Conservation (phyloP, 768 basidiomycete species). For the Albatrellus ellisii region DNA sequence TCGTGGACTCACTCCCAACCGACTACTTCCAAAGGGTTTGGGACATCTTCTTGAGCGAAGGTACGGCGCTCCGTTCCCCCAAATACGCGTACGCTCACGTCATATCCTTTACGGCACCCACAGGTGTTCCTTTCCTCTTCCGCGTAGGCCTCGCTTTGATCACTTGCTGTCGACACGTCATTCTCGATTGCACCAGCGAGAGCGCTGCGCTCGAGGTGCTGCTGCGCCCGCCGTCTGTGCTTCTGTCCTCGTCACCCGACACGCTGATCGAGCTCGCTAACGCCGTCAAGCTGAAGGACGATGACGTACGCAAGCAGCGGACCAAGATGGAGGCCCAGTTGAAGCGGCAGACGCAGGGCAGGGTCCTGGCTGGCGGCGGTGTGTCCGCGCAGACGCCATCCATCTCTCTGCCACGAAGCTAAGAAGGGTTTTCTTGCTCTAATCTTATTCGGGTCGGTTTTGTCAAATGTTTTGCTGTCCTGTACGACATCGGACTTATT, state of each 20-base stretch:
- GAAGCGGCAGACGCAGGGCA: slow-evolving; percentile 35
- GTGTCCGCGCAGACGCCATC: not conserved
- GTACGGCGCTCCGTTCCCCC: slow-evolving; percentile 25
- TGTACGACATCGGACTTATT: not conserved
- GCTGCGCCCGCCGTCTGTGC: slow-evolving; percentile 33
- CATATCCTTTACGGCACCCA: not conserved
- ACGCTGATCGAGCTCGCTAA: slow-evolving; percentile 46
- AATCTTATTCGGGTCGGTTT: not conserved
- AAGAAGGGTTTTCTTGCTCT: not conserved
- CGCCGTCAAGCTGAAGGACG: slow-evolving; percentile 65
- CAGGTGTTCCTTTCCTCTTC: slow-evolving; percentile 62
- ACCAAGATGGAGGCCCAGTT: slow-evolving; percentile 63
- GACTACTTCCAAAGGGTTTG: slow-evolving; percentile 63
- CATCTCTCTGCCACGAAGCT: not conserved
- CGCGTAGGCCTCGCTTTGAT: slow-evolving; percentile 62
- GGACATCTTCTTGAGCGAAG: slow-evolving; percentile 77
- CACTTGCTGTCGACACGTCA: slow-evolving; percentile 40
- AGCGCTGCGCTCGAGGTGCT: slow-evolving; percentile 37
- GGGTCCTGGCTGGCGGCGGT: slow-evolving; percentile 8
- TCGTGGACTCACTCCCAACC: slow-evolving; percentile 50
- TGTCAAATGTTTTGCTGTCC: not conserved
- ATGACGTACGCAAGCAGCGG: slow-evolving; percentile 65
- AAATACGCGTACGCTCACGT: not conserved
- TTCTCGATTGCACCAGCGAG: slow-evolving; percentile 38
- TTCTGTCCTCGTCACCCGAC: slow-evolving; percentile 47